These are phyloP conservation scores for Vicia villosa DNA, from an alignment of 306 rosid genomes.

Conservation along the genomic window DNA sequence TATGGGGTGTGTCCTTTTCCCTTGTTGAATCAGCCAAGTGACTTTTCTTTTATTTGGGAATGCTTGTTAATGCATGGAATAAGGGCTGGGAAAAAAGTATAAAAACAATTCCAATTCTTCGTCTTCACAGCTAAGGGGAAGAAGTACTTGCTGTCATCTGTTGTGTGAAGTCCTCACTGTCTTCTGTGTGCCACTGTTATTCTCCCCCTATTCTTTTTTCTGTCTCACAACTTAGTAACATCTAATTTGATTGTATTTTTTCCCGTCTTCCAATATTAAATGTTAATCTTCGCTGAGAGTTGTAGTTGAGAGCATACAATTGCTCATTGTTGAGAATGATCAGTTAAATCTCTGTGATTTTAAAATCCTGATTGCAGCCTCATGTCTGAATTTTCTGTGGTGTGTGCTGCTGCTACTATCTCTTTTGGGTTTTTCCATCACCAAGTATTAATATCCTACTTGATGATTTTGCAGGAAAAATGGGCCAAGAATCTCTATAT, in stretches of 20 bases:
- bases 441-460: conserved; percentile 11
- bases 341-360: not conserved
- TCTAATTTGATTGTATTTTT: not conserved
- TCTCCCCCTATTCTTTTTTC: not conserved
- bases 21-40: too few relatives aligned
- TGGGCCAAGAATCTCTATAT: conserved; percentile 94
- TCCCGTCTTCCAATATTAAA: not conserved
- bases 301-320: conserved; percentile 2
- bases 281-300: not conserved
- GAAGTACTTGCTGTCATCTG: not conserved
- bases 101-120: too few relatives aligned
- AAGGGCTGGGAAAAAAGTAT: too few relatives aligned
- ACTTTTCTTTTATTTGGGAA: too few relatives aligned
- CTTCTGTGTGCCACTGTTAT: not conserved
- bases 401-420: conserved; percentile 5
- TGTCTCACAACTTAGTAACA: not conserved
- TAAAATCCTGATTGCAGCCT: not conserved
- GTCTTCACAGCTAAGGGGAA: not conserved
- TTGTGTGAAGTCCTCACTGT: not conserved
- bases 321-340: conserved; percentile 21
- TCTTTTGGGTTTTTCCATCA: not conserved
- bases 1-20: too few relatives aligned
- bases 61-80: too few relatives aligned
- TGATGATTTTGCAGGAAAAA: conserved; percentile 67
- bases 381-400: not conserved